A percentile compares a stretch with the other conserved stretches of the same genome.
Conservation (phyloP, 768 basidiomycete species). For the Xerocomus potaroensis region DNA sequence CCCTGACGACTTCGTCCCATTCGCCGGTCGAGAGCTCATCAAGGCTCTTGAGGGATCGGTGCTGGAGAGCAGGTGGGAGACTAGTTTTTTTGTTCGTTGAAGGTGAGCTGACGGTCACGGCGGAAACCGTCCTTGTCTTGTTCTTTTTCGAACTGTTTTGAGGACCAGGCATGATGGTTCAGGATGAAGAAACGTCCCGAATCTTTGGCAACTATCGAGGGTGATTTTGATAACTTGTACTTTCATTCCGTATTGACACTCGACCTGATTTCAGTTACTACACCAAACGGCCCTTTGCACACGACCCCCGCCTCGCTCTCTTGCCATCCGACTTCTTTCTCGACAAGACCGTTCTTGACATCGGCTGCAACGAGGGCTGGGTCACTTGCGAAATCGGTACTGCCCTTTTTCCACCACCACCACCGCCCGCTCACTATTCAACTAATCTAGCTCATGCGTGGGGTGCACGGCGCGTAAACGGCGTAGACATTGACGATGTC, state of each 20-base stretch:
- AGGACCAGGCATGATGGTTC: slow-evolving; percentile 22
- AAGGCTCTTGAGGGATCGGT: slow-evolving; percentile 9
- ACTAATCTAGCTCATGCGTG: slow-evolving; percentile 59
- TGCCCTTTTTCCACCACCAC: slow-evolving; percentile 4
- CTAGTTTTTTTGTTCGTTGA: too few species aligned
- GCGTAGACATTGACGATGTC: slow-evolving; percentile 80
- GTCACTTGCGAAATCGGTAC: slow-evolving; percentile 84
- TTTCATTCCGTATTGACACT: neutral
- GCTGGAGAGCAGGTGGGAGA: slow-evolving; percentile 17
- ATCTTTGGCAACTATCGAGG: slow-evolving; percentile 73
- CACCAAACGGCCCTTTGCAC: slow-evolving; percentile 57
- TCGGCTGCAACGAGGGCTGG: slow-evolving; percentile 86
- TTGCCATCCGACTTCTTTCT: slow-evolving; percentile 52
- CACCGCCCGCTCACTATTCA: neutral
- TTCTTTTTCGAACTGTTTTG: slow-evolving; percentile 13
- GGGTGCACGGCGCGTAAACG: slow-evolving; percentile 63
- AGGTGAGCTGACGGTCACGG: too few species aligned
- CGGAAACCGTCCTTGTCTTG: slow-evolving; percentile 10
- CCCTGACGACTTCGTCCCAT: slow-evolving; percentile 45
- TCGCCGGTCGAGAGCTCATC: slow-evolving; percentile 34
- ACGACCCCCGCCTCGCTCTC: slow-evolving; percentile 62
- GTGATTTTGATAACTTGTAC: slow-evolving; percentile 30
- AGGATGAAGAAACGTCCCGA: slow-evolving; percentile 7
- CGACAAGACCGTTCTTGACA: slow-evolving; percentile 64
- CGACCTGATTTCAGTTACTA: slow-evolving; percentile 53